Percentiles rank a stretch among this genome's conserved stretches.
These are phyloP conservation scores for Beauveria sp. DNA, from an alignment of 2,329 filamentous ascomycete genomes.

Conservation along the genomic window DNA sequence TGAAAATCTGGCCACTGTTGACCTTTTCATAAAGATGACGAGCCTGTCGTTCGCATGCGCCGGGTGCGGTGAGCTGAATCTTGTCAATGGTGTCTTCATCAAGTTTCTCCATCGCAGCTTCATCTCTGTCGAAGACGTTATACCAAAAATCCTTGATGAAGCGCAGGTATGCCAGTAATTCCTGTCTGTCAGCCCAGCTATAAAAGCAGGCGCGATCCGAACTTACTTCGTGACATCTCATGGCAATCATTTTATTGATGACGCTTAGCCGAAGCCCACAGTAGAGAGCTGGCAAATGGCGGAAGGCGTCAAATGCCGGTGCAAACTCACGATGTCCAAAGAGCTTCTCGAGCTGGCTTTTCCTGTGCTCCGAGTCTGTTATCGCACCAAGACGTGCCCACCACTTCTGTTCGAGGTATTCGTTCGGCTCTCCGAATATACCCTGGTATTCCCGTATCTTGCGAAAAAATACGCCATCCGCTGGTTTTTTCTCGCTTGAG, in stretches of 20 bases:
- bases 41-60: constrained; percentile 14
- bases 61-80: constrained; percentile 26
- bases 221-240: constrained; percentile 22
- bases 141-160: constrained; percentile 26
- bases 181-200: constrained; percentile 16
- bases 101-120: constrained; percentile 20
- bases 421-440: constrained; percentile 12
- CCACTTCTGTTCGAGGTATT: constrained; percentile 18
- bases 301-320: constrained; percentile 25
- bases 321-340: constrained; percentile 15
- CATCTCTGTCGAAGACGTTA: constrained; percentile 21
- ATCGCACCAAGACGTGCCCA: constrained; percentile 19
- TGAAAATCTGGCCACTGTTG: no score
- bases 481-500: constrained; percentile 12
- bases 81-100: constrained; percentile 23
- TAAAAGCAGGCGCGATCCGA: constrained; percentile 11
- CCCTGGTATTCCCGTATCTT: constrained; percentile 19
- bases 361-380: constrained; percentile 16
- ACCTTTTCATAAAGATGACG: no score
- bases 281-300: constrained; percentile 24
- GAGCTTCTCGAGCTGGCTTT: constrained; percentile 16
- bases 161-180: constrained; percentile 24
- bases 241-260: constrained; percentile 13
- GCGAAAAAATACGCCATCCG: constrained; percentile 14
- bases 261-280: constrained; percentile 23